Evolutionary conservation across 331 rosid genomes (phyloP).

Genomic region (Malus hybrid): DNA sequence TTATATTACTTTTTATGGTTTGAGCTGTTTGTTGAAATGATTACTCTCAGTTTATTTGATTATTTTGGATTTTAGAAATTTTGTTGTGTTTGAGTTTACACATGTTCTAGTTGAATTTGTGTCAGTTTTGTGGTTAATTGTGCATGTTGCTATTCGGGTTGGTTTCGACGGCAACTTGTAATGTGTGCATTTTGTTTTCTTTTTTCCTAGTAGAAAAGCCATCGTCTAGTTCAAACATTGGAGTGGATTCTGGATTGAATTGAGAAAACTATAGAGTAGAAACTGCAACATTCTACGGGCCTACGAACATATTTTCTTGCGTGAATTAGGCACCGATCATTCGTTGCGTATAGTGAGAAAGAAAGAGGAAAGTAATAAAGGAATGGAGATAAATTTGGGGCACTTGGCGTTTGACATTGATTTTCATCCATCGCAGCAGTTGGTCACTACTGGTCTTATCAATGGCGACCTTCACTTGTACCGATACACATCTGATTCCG

Average conservation of each 20-base stretch:
- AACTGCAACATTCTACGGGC: not conserved
- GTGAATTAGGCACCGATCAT: not conserved
- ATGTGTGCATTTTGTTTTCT: not conserved
- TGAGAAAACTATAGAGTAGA: not conserved
- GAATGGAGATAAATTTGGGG: constrained; percentile 65
- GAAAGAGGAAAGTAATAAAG: not conserved
- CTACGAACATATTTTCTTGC: not conserved
- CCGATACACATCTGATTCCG: constrained; percentile 40
- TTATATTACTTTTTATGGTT: not conserved
- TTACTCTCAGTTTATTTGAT: not conserved
- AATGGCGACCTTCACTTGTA: constrained; percentile 65
- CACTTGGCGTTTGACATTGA: constrained; percentile 61
- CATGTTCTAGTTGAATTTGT: not conserved
- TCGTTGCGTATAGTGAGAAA: not conserved
- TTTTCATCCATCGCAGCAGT: constrained; percentile 61
- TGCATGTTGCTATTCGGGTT: not conserved
- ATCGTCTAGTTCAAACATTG: not conserved
- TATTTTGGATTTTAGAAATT: not conserved
- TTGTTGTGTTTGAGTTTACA: not conserved
- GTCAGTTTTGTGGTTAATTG: not conserved
- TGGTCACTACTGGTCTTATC: constrained; percentile 57
- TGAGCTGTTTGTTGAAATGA: not conserved
- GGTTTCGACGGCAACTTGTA: not conserved
- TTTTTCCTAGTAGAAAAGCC: not conserved
- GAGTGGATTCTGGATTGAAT: not conserved